Conservation (phyloP, 2,329 filamentous ascomycete genomes). For the Trichoderma sp. region DNA sequence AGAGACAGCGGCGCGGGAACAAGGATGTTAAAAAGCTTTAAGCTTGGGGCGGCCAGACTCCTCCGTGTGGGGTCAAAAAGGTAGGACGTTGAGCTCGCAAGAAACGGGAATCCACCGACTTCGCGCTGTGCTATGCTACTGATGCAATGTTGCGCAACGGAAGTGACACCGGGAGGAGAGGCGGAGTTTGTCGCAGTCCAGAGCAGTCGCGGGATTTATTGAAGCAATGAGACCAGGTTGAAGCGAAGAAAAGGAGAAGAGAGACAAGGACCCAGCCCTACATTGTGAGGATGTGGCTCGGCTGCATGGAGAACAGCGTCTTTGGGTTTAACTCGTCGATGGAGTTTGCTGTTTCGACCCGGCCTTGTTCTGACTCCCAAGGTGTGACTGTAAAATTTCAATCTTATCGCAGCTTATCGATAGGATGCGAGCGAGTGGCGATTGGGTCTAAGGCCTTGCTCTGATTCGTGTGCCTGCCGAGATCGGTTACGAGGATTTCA, state of each 20-base stretch:
- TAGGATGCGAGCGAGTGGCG: conserved; percentile 13
- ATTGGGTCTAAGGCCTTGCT: not conserved
- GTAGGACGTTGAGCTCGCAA: conserved; percentile 2
- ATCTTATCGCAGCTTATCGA: conserved; percentile 27
- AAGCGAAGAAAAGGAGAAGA: not conserved
- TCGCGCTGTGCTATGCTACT: conserved; percentile 5
- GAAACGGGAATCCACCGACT: conserved; percentile 15
- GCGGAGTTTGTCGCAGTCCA: conserved; percentile 20
- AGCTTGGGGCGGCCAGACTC: not conserved
- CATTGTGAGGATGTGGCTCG: conserved; percentile 18
- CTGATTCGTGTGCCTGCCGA: conserved; percentile 28
- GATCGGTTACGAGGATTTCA: conserved; percentile 16
- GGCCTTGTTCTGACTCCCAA: conserved; percentile 11
- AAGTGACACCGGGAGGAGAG: conserved; percentile 10
- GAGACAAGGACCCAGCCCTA: conserved; percentile 7
- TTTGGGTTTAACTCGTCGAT: not conserved
- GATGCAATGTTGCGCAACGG: conserved; percentile 14
- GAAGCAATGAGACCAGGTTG: not conserved
- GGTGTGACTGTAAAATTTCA: conserved; percentile 25
- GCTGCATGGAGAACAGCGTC: conserved; percentile 10
- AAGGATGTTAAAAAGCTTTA: conserved; percentile 21
- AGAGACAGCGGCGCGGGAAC: conserved; percentile 2
- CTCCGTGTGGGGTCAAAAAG: not conserved
- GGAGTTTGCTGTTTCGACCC: not conserved
- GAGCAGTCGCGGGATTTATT: conserved; percentile 26